Base-by-base conservation (phyloP, 2,329 filamentous ascomycete species). In the Colletotrichum chrysophilum region DNA sequence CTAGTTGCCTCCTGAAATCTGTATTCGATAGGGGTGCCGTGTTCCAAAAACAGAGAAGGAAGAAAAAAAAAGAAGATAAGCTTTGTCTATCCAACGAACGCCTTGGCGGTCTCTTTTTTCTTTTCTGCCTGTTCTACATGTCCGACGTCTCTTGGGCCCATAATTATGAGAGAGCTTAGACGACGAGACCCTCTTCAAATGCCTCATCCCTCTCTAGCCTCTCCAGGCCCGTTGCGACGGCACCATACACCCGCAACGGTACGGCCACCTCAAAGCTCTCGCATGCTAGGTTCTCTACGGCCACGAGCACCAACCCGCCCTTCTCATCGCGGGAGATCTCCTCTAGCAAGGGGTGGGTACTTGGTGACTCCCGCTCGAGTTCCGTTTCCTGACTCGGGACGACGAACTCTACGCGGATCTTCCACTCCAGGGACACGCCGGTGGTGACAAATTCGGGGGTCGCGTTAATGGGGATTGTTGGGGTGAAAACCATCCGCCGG, bases 371-470 rank as follows among this genome's bases (percentile, higher is more conserved):
- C 24, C 71, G 71, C 48, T 71, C 77, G 28, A 69, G 65, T 64
- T 73, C 71, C 61, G 65, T 77, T 26, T 78, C 78, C 58, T 74
- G 76, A 66, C 48, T 78, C 7, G 94, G 93, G 7, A 96, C 96
- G 30, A 98, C 96, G 84, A 99, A 99, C 85, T 98, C 96, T 74
- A 99, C 92, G 2, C 95, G 89, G 38, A 99, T 88, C 83, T 94
- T 94, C 97, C 97, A 99, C 78, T 95, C 94, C 30, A 98, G 87
- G 78, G 91, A 94, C 5, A 99, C 91, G 3, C 96, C 96, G 76
- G 93, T 98, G 0, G 97, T 99, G 62, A 97, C 91, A 79, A 99
- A 98, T 78, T 97, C 96, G 0, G 97, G 97, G 1, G 96, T 98
- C 1, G 95, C 96, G 16, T 89, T 90, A 21, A 94, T 90, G 0